Conservation (phyloP, 768 basidiomycete genomes). For the Hypholoma sublateritium region DNA sequence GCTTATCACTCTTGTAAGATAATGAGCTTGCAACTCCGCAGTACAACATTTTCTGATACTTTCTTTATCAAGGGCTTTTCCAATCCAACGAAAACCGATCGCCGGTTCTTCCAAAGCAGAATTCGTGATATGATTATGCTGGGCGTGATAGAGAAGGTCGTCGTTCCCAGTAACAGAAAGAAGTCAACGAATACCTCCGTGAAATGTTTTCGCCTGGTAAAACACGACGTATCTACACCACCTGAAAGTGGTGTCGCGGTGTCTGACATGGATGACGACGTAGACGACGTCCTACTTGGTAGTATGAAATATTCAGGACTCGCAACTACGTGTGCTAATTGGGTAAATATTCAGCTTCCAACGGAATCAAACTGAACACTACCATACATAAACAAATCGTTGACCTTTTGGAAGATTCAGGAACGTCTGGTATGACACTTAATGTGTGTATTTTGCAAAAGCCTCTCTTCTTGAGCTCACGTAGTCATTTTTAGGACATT, state of each 20-base stretch:
- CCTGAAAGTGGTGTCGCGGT: slow-evolving; percentile 36
- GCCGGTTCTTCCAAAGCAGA: slow-evolving; percentile 80
- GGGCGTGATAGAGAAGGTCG: slow-evolving; percentile 72
- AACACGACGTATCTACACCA: slow-evolving; percentile 32
- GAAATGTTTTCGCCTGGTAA: slow-evolving; percentile 67
- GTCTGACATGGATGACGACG: slow-evolving; percentile 44
- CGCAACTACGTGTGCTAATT: too few species aligned
- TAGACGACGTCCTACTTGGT: slow-evolving; percentile 35
- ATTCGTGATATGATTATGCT: slow-evolving; percentile 72
- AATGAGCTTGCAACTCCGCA: background rate
- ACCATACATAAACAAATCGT: slow-evolving; percentile 81
- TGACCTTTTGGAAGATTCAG: slow-evolving; percentile 69
- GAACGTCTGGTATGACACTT: slow-evolving; percentile 67
- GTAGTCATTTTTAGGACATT: slow-evolving; percentile 49
- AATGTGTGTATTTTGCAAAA: slow-evolving; percentile 43
- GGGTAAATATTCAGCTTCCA: slow-evolving; percentile 19
- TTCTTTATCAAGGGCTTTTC: slow-evolving; percentile 62
- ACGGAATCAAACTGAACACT: slow-evolving; percentile 53
- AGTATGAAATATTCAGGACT: background rate
- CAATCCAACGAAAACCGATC: slow-evolving; percentile 72
- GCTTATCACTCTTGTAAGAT: slow-evolving; percentile 70
- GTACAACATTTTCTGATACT: background rate
- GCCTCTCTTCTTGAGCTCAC: background rate
- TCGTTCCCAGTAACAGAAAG: slow-evolving; percentile 60
- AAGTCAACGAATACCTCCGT: slow-evolving; percentile 45